These are phyloP conservation scores for Paraphoma chrysanthemicola DNA, from an alignment of 2,329 filamentous ascomycete genomes.

Conservation along the genomic window DNA sequence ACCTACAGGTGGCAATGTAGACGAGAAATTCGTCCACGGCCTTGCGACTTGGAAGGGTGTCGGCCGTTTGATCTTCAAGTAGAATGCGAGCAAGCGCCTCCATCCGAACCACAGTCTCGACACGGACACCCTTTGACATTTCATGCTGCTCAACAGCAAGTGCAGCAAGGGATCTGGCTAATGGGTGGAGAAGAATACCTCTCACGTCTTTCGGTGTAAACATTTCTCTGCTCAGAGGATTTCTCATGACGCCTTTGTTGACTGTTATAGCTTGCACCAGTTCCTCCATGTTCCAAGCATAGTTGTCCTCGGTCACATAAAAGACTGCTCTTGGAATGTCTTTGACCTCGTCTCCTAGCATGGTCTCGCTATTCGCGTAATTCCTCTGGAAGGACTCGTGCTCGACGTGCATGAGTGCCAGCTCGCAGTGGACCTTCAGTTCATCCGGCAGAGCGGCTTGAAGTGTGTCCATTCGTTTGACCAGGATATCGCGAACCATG, in stretches of 20 bases:
- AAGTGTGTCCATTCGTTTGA: constrained; percentile 33
- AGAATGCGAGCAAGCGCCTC: constrained; percentile 35
- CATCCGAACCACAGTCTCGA: constrained; percentile 37
- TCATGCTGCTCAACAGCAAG: constrained; percentile 39
- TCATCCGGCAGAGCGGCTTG: constrained; percentile 32
- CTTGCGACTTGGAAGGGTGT: constrained; percentile 36
- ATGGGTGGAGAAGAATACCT: constrained; percentile 35
- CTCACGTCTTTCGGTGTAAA: constrained; percentile 44
- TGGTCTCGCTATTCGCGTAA: constrained; percentile 46
- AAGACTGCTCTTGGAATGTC: constrained; percentile 45
- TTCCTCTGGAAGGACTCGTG: constrained; percentile 42
- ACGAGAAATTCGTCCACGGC: constrained; percentile 42
- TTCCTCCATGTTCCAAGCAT: constrained; percentile 50
- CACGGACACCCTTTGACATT: constrained; percentile 42
- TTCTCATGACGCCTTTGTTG: constrained; percentile 41
- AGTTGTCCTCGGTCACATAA: constrained; percentile 49
- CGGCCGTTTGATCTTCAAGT: constrained; percentile 35
- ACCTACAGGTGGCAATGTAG: constrained; percentile 42
- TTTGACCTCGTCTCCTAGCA: constrained; percentile 40
- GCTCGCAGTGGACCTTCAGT: constrained; percentile 33
- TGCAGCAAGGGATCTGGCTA: constrained; percentile 33
- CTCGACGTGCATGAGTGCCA: constrained; percentile 46
- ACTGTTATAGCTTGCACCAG: constrained; percentile 39
- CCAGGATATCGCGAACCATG: constrained; percentile 31
- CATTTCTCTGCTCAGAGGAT: constrained; percentile 43